Base-by-base conservation (phyloP, 345 rosid genomes). In the Erodium maritimum region DNA sequence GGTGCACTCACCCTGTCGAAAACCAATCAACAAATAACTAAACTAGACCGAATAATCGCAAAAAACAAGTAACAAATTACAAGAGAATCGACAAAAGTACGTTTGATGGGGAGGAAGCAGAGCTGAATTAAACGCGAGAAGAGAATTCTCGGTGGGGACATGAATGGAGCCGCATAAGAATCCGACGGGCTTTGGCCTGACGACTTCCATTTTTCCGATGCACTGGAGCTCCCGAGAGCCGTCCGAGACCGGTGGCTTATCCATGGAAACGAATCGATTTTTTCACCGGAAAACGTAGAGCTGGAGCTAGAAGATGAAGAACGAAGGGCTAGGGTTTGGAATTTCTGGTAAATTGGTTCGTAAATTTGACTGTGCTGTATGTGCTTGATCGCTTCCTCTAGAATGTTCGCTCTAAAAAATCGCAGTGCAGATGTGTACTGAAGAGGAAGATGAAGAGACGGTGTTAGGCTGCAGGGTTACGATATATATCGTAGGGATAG, bases 131-230 rank as follows among this genome's bases (percentile, higher is more conserved):
- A 88, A 79, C 53, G 78, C 71, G 12, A 75, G 86, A 54, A 83
- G 88, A 2, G 96, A 75, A 21, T 70, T 81, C 60, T 91, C 98
- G 17, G 95, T 82, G 13, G 82, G 81, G 58, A 91, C 96, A 16
- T 95, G 97, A 17, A 91, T 86, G 5, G 96, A 84, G 19, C 97
- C 97, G 45, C 96, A 88, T 69, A 88, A 91, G 67, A 91, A 91
- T 23, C 96, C 96, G 0, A 82, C 75, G 0, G 96, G 87, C 54
- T 88, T 84, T 0, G 91, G 88, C 34, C 69, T 66, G 24, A 66
- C 79, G 71, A 88, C 81, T 73, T 86, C 96, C 73, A 91, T 74
- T 19, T 50, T 91, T 1, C 96, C 95, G 0, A 91, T 77, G 68
- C 96, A 84, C 66, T 83, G 91, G 3, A 88, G 83, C 64, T 90